phyloP scores from a whole-genome alignment of 116 monocot species.

The Papilionanthe hybrid region DNA sequence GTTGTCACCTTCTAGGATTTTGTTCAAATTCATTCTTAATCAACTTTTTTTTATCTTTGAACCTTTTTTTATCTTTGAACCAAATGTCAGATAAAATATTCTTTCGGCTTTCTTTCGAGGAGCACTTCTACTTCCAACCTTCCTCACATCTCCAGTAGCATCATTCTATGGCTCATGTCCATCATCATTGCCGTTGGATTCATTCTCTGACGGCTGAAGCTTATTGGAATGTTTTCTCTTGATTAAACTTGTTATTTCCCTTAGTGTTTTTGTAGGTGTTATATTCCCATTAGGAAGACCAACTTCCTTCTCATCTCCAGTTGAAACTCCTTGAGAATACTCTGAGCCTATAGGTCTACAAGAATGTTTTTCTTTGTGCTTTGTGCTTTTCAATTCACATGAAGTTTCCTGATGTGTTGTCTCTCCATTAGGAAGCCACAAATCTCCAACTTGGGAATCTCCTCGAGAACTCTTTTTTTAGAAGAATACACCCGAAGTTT shows the following conservation, averaged over 20 bases:
- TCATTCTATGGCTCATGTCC: background rate
- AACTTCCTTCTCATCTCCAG: background rate
- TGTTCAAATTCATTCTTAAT: too few relatives aligned
- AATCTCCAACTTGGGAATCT: background rate
- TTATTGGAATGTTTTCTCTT: constrained; percentile 2
- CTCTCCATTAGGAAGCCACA: background rate
- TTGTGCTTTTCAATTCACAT: background rate
- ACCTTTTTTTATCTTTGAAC: too few relatives aligned
- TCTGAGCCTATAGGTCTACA: background rate
- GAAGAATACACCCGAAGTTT: background rate
- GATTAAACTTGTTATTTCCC: background rate
- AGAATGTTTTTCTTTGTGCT: background rate
- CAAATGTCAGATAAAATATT: too few relatives aligned
- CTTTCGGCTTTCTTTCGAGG: too few relatives aligned
- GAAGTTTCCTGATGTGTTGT: background rate
- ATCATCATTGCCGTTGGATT: background rate
- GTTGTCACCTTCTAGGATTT: too few relatives aligned
- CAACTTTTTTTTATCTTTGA: too few relatives aligned
- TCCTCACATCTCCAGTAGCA: background rate
- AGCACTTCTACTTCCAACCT: too few relatives aligned
- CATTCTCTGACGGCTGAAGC: too few relatives aligned
- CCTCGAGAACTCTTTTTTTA: background rate
- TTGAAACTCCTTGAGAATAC: constrained; percentile 11
- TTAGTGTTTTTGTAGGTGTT: background rate
- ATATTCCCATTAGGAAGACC: background rate